phyloP scores from a whole-genome alignment of 352 stramenopile genomes.

The Globisporangium heterothallicum region DNA sequence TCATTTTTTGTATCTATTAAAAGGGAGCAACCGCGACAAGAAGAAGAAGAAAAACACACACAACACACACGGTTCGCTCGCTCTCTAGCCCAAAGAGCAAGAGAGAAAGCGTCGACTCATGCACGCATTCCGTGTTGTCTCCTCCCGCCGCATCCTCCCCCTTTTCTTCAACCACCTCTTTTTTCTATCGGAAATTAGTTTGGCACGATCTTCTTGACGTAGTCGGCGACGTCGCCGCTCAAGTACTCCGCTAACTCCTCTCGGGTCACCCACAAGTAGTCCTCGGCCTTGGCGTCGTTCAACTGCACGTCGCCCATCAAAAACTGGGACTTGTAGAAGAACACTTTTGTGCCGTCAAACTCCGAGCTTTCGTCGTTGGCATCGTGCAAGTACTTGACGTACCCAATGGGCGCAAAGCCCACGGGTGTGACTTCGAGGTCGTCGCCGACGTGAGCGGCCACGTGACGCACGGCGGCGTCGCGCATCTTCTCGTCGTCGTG shows the following conservation, averaged over 20 bases:
- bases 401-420: conserved; percentile 72
- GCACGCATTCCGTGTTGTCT: too few relatives aligned
- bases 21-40: neutral
- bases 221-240: conserved; percentile 51
- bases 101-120: too few relatives aligned
- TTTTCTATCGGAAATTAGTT: conserved; percentile 26
- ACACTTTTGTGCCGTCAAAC: conserved; percentile 80
- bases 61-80: too few relatives aligned
- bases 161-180: neutral
- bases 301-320: conserved; percentile 52
- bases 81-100: too few relatives aligned
- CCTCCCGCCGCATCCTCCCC: too few relatives aligned
- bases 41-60: neutral
- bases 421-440: conserved; percentile 49
- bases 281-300: conserved; percentile 48
- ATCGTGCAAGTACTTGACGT: conserved; percentile 70
- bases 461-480: conserved; percentile 61
- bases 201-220: conserved; percentile 79
- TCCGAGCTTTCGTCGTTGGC: conserved; percentile 26
- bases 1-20: conserved; percentile 7
- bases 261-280: conserved; percentile 82
- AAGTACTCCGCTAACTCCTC: conserved; percentile 76
- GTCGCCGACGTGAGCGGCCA: conserved; percentile 36
- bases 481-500: conserved; percentile 70
- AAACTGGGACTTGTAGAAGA: conserved; percentile 84